Base-by-base conservation (phyloP, 2,329 filamentous ascomycete genomes). In the Diaporthe citriasiana region DNA sequence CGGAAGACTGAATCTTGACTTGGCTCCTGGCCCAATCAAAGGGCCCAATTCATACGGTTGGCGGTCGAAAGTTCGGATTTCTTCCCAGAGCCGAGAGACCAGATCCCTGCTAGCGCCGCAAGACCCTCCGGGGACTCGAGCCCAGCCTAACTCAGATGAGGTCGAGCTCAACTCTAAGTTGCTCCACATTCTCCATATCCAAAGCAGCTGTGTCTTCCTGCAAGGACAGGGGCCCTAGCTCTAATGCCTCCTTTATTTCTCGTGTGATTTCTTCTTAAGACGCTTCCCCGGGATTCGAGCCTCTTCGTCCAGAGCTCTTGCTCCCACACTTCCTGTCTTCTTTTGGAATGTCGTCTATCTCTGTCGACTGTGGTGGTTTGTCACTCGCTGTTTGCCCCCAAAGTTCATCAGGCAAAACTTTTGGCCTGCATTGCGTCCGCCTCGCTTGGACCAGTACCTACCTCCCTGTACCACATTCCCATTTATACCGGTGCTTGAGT, bases 211-310 rank as follows among this genome's bases (percentile, higher is more conserved):
- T 71, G 47, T 71, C 19, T 55, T 55, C 47, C 70, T 71, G 70
- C 56, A 63, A 45, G 70, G 70, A 71, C 56, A 71, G 56, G 70
- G 70, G 47, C 47, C 56, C 70, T 12, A 63, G 56, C 56, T n/a
- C 45, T 35, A n/a, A 42, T 47, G 53, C 70, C 38, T 60, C 56
- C 59, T 63, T 53, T 71, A 63, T 55, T 63, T 38, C 70, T 55
- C 45, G 70, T 70, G 42, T 72, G 71, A 33, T 35, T 27, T 69
- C 51, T 42, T 68, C 66, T 56, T 68, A 75, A 75, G 55, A 60
- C 66, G 38, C 35, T 27, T 35, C 55, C 38, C 53, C 42, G n/a
- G 51, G n/a, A 38, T 40, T 30, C 55, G 30, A 70, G 53, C 63
- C 19, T 33, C 40, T 27, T 60, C 53, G 27, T 63, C 25, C 38